phyloP scores from a whole-genome alignment of 2,329 filamentous ascomycete genomes.

The Aureobasidium sp. region DNA sequence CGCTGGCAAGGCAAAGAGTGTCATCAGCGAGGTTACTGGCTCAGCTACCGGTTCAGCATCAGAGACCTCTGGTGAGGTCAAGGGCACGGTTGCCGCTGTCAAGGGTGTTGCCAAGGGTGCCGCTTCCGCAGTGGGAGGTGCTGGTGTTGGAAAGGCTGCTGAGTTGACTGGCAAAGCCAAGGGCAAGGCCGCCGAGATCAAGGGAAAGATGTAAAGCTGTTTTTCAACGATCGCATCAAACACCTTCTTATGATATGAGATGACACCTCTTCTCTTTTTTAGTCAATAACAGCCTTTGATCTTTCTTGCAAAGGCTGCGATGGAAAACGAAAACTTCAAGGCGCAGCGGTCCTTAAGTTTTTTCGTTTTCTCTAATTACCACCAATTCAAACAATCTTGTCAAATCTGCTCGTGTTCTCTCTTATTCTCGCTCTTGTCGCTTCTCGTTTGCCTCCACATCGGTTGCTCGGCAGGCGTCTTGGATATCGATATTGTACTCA shows the following conservation, averaged over 20 bases:
- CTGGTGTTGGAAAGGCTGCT: no score
- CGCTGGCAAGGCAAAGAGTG: no score
- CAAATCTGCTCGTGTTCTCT: not conserved
- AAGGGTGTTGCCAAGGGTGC: slow-evolving; percentile 42
- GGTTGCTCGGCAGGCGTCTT: no score
- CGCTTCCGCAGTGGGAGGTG: no score
- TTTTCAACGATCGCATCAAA: not conserved
- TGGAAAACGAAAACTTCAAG: not conserved
- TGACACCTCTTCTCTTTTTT: not conserved
- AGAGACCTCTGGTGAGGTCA: slow-evolving; percentile 35
- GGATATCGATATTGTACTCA: no score
- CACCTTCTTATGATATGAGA: slow-evolving; percentile 6
- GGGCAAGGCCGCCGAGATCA: slow-evolving; percentile 39
- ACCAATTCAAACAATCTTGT: not conserved
- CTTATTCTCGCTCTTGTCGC: no score
- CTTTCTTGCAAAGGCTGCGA: not conserved
- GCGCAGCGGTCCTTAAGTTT: slow-evolving; percentile 5
- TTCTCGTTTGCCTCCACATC: no score
- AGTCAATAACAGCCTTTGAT: not conserved
- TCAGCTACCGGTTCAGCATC: no score
- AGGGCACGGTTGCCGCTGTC: slow-evolving; percentile 44
- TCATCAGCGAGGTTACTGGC: no score
- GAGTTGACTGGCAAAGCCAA: slow-evolving; percentile 43
- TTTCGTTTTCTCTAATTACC: not conserved
- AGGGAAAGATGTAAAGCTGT: slow-evolving; percentile 27